Base-by-base conservation (phyloP, 2,329 filamentous ascomycete genomes). In the Xylariaceae sp. region DNA sequence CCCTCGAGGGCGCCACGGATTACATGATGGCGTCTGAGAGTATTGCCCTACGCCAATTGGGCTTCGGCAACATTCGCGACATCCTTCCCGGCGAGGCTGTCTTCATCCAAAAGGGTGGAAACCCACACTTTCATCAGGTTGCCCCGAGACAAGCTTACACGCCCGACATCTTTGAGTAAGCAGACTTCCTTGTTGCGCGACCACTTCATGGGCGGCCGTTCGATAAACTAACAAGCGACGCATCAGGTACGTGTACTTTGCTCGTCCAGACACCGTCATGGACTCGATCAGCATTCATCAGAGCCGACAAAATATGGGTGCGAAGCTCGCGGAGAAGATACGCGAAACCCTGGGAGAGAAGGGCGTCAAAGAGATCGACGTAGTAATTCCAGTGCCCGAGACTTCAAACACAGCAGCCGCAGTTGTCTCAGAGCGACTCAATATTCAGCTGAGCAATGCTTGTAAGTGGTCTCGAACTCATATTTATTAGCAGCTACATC, bases 21-120 rank as follows among this genome's bases (percentile, higher is more conserved):
- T 89, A 88, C 65, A 88, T 89, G 83, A 81, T 89, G 75, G 84
- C 86, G 0, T 89, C 84, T 1, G 86, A 90, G 64, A 87, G 83
- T 9, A 82, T 89, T 38, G 87, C 85, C 15, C 66, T 89, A 30
- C 73, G 78, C 42, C 83, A 89, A 59, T 78, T 87, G 38, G 84
- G 84, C 6, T 89, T 88, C 65, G 70, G 66, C 37, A 74, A 84
- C 48, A 79, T 87, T 51, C 67, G 75, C 33, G 84, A 89, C 55
- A 83, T 89, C 47, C 66, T 80, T 37, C 85, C 85, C 1, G 85
- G 86, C 26, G 78, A 89, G 63, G 85, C 85, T 0, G 85, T 89
- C 35, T 85, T 90, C 57, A 83, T 89, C 45, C 75, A 81, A 53
- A 89, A 88, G 61, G 83, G 84, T 36, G 71, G 77, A 28, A 73